Evolutionary conservation across 2,329 filamentous ascomycete genomes (phyloP).

Genomic region (Aspergillus sp.): DNA sequence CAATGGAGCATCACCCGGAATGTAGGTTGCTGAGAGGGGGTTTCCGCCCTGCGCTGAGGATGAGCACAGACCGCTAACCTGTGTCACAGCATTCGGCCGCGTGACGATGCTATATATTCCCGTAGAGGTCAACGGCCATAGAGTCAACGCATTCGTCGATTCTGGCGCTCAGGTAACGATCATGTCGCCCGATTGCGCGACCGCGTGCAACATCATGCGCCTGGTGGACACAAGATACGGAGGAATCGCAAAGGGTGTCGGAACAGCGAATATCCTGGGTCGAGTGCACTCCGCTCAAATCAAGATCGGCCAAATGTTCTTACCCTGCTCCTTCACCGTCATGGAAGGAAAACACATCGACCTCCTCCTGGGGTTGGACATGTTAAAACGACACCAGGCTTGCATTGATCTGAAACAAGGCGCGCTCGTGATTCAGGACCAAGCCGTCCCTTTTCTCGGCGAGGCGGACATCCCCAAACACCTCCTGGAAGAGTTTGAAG

Average conservation of each 20-base stretch:
- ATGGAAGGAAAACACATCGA: constrained; percentile 99
- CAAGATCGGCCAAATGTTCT: constrained; percentile 82
- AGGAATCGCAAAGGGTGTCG: constrained; percentile 89
- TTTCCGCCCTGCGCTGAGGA: background rate
- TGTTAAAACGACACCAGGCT: constrained; percentile 95
- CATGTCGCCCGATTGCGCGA: constrained; percentile 93
- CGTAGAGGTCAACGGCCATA: constrained; percentile 89
- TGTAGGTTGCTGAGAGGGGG: constrained; percentile 59
- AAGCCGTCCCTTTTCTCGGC: constrained; percentile 86
- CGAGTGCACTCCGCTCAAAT: constrained; percentile 95
- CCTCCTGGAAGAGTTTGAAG: constrained; percentile 69
- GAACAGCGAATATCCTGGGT: constrained; percentile 91
- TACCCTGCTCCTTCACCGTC: constrained; percentile 96
- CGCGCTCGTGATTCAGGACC: constrained; percentile 83
- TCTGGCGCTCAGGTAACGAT: constrained; percentile 97
- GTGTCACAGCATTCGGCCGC: constrained; percentile 76
- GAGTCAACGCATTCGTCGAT: constrained; percentile 94
- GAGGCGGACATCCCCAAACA: constrained; percentile 94
- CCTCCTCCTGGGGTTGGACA: constrained; percentile 88
- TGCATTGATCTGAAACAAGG: constrained; percentile 86
- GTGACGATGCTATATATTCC: constrained; percentile 97
- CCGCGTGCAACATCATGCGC: constrained; percentile 93
- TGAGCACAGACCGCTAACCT: constrained; percentile 12
- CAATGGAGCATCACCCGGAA: constrained; percentile 96
- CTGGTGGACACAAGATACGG: constrained; percentile 91